Evolutionary conservation across 2,329 filamentous ascomycete species (phyloP).

Genomic region (Paecilomyces sp.): DNA sequence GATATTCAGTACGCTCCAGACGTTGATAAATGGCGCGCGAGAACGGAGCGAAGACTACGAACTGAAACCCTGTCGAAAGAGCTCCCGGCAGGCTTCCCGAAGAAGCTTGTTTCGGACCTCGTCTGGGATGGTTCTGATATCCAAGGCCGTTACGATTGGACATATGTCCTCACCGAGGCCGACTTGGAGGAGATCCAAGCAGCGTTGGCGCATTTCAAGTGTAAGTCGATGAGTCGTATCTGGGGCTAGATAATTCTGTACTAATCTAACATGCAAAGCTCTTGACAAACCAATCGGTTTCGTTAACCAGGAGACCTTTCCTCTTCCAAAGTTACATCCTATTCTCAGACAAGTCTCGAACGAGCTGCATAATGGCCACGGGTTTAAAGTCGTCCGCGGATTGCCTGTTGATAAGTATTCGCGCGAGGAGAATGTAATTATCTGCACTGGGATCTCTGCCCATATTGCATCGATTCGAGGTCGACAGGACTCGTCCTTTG

Average conservation of each 20-base stretch:
- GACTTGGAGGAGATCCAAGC: slow-evolving; percentile 38
- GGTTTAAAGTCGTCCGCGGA: slow-evolving; percentile 40
- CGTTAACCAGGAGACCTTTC: slow-evolving; percentile 41
- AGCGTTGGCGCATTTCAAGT: slow-evolving; percentile 36
- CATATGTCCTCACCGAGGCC: slow-evolving; percentile 25
- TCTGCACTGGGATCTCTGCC: slow-evolving; percentile 38
- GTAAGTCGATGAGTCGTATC: slow-evolving; percentile 10
- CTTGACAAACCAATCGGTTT: slow-evolving; percentile 25
- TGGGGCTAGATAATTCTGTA: not conserved
- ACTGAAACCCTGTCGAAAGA: slow-evolving; percentile 6
- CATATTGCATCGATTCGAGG: slow-evolving; percentile 35
- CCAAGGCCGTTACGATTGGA: slow-evolving; percentile 32
- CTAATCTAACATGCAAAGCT: slow-evolving; percentile 10
- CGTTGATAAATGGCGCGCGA: slow-evolving; percentile 9
- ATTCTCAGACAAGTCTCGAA: slow-evolving; percentile 26
- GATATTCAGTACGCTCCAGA: slow-evolving; percentile 11
- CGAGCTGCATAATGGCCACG: slow-evolving; percentile 34
- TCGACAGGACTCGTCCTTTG: slow-evolving; percentile 33
- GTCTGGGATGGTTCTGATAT: slow-evolving; percentile 42
- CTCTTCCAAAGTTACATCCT: slow-evolving; percentile 28
- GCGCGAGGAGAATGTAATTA: slow-evolving; percentile 30
- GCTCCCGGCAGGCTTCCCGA: slow-evolving; percentile 37
- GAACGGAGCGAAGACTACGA: slow-evolving; percentile 6
- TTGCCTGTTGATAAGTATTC: slow-evolving; percentile 30
- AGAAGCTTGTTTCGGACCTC: slow-evolving; percentile 32